Evolutionary conservation across 2,329 filamentous ascomycete genomes (phyloP).

Genomic region (Trichoderma hamatum): DNA sequence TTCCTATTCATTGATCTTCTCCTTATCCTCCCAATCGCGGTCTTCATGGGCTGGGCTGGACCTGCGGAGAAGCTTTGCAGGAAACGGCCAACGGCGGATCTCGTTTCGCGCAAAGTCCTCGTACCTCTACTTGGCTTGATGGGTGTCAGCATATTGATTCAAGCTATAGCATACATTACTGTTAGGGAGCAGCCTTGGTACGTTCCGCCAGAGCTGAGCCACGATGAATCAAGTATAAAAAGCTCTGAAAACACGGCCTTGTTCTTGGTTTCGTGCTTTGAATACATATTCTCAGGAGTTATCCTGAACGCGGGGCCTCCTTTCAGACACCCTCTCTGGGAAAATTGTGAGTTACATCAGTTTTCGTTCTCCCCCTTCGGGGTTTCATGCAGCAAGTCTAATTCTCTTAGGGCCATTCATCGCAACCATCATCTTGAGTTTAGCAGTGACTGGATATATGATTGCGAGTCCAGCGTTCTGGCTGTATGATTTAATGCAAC

Average conservation of each 20-base stretch:
- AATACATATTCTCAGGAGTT: constrained; percentile 89
- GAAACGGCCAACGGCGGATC: constrained; percentile 87
- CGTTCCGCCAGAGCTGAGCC: constrained; percentile 75
- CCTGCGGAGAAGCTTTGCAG: constrained; percentile 75
- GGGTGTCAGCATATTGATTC: constrained; percentile 73
- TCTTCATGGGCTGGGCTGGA: constrained; percentile 98
- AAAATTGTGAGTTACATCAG: constrained; percentile 68
- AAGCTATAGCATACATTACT: constrained; percentile 71
- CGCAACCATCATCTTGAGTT: constrained; percentile 69
- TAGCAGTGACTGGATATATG: constrained; percentile 77
- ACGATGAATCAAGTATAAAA: constrained; percentile 78
- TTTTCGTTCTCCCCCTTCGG: too few species aligned
- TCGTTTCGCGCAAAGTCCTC: constrained; percentile 91
- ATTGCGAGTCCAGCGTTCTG: constrained; percentile 71
- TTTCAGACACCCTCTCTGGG: constrained; percentile 77
- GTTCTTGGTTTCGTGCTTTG: constrained; percentile 89
- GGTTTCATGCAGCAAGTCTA: background rate
- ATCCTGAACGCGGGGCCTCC: constrained; percentile 90
- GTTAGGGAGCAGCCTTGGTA: constrained; percentile 86
- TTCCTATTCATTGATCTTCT: constrained; percentile 94
- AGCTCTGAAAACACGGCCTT: constrained; percentile 94
- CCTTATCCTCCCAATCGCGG: constrained; percentile 91
- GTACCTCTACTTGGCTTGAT: constrained; percentile 90
- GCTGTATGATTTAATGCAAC: constrained; percentile 77
- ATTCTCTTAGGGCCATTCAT: constrained; percentile 73